A percentile compares a stretch with the other conserved stretches of the same genome.
These are phyloP conservation scores for Casaregolazyma suthepensis DNA, from an alignment of 1,139 yeast species.

Conservation along the genomic window DNA sequence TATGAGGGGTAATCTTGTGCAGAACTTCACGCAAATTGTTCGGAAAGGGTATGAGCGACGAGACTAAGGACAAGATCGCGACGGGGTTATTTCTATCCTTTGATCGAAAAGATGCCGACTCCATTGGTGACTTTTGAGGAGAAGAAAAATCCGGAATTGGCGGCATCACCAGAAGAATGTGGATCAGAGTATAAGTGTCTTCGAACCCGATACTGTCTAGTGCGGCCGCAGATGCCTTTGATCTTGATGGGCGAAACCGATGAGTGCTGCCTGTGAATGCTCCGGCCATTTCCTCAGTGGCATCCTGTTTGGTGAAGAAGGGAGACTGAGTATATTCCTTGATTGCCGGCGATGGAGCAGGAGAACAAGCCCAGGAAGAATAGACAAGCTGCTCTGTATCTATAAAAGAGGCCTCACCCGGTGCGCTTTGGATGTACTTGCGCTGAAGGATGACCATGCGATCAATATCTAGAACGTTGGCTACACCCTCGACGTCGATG, in stretches of 20 bases:
- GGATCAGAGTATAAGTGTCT: constrained; percentile 30
- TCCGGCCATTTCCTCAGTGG: constrained; percentile 19
- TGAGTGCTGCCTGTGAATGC: constrained; percentile 18
- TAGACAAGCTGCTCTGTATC: constrained; percentile 30
- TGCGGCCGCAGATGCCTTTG: constrained; percentile 11
- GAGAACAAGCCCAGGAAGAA: constrained; percentile 32
- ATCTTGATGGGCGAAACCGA: constrained; percentile 11
- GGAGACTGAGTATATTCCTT: constrained; percentile 25
- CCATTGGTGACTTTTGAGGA: constrained; percentile 5
- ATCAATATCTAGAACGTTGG: constrained; percentile 26
- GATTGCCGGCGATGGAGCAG: constrained; percentile 33
- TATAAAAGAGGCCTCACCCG: constrained; percentile 9
- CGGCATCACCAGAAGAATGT: constrained; percentile 28
- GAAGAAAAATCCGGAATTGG: constrained; percentile 6
- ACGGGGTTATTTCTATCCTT: constrained; percentile 24
- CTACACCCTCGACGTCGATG: constrained; percentile 29
- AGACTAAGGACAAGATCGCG: constrained; percentile 31
- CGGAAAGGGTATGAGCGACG: constrained; percentile 32
- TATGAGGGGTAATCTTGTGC: constrained; percentile 28
- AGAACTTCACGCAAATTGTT: constrained; percentile 24
- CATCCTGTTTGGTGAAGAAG: constrained; percentile 19
- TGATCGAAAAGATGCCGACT: not conserved
- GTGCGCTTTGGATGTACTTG: constrained; percentile 18
- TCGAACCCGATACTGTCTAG: constrained; percentile 28
- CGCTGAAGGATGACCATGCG: constrained; percentile 28